Evolutionary conservation across 352 stramenopile genomes (phyloP), one percentile per base, ranked within the genome.

Genomic region (Phytopythium chamaehyphon): DNA sequence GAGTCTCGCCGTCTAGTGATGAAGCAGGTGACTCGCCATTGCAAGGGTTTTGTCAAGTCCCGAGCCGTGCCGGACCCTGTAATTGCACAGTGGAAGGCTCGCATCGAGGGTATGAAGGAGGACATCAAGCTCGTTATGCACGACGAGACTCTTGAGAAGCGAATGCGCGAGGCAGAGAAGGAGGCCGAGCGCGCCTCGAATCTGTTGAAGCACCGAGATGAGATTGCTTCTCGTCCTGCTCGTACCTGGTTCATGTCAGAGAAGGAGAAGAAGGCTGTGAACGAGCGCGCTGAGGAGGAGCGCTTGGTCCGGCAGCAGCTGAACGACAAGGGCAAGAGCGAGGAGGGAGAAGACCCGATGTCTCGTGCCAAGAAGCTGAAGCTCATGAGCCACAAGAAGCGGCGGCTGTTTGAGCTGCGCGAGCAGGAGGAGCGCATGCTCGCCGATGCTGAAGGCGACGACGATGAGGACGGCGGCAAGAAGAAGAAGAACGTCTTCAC

Each of bases 171-270:
- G 48, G 90, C 86, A 0, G 86, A 96, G 66, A 90, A 90, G 55
- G 94, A 98, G 49, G 85, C 83, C 6, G 80, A 89, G 49, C 79
- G 87, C 5, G 93, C 92, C 15, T 66, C 79, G 1, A 98, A 98
- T 70, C 42, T 98, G 46, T 62, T 98, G 16, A 77, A 77, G 59
- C 88, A 98, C 62, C 74, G 82, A 36, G 88, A 96, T 47, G 93
- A 98, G 59, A 98, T 98, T 51, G 59, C 71, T 8, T 69, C 75
- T 36, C 80, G 91, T 7, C 90, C 90, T 26, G 83, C 83, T 28
- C 82, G 88, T 52, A 96, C 85, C 55, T 98, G 93, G 93, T 97
- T 97, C 57, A 86, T 96, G 73, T 91, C 83, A 35, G 78, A 96
- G 59, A 85, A 81, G 49, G 79, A 96, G 54, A 97, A 96, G 66